These are phyloP conservation scores for Aurantiochytrium sp. DNA, from an alignment of 108 stramenopile genomes.

Conservation along the genomic window DNA sequence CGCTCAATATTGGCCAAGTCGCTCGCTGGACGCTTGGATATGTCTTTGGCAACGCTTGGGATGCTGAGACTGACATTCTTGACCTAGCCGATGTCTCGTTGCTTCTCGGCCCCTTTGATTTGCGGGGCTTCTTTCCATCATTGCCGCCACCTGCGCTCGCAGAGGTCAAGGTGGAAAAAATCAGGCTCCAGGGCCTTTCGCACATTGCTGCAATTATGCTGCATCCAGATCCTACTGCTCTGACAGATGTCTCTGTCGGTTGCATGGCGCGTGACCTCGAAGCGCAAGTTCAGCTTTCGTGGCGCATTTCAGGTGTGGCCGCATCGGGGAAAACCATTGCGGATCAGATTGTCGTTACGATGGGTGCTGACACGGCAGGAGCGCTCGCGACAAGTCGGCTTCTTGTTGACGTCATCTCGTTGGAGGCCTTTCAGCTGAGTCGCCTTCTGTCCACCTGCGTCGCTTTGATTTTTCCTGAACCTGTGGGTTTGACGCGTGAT, in stretches of 20 bases:
- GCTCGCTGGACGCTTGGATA: not conserved
- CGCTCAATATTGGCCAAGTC: not conserved
- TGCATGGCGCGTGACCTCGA: not conserved
- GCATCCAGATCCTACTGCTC: not conserved
- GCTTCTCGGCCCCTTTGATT: not conserved
- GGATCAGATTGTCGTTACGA: not conserved
- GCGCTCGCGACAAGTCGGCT: not conserved
- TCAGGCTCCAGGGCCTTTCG: not conserved
- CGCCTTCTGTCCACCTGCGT: not conserved
- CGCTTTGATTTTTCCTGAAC: not conserved
- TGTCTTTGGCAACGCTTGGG: not conserved
- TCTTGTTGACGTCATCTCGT: not conserved
- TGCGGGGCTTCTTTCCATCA: not conserved
- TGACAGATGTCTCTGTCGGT: not conserved
- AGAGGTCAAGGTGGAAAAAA: not conserved
- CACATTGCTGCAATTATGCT: not conserved
- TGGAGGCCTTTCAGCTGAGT: not conserved
- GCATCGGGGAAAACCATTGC: not conserved
- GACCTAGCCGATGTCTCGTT: not conserved
- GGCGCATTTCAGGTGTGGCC: not conserved
- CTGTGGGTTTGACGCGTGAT: not conserved
- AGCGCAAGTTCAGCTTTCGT: not conserved
- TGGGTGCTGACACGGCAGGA: not conserved
- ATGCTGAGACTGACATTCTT: not conserved
- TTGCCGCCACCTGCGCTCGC: not conserved